phyloP scores from a whole-genome alignment of 169 alveolate species.

The Cryptosporidium muris region DNA sequence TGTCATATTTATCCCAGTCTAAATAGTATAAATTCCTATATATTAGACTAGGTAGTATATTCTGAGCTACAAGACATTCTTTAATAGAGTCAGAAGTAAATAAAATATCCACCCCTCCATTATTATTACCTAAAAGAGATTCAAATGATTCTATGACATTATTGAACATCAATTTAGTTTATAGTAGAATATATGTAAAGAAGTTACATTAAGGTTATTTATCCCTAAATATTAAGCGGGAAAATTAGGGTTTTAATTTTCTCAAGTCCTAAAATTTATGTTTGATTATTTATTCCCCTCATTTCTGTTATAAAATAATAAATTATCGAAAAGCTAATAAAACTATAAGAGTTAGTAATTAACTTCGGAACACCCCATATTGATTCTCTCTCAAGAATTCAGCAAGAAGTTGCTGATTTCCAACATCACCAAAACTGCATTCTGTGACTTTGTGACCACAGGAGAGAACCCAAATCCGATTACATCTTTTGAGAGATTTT shows the following conservation, averaged over 20 bases:
- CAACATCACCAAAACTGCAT: conserved; percentile 23
- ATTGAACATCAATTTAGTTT: not conserved
- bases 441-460: conserved; percentile 27
- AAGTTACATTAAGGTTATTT: not conserved
- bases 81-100: conserved; percentile 5
- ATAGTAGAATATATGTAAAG: not conserved
- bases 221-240: not conserved
- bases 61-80: conserved; percentile 8
- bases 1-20: conserved; percentile 7
- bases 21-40: conserved; percentile 19
- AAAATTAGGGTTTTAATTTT: not conserved
- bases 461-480: conserved; percentile 40
- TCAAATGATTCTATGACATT: not conserved
- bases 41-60: conserved; percentile 4
- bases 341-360: too few species aligned
- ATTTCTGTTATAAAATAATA: too few species aligned
- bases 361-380: not conserved
- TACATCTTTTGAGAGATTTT: conserved; percentile 28
- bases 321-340: too few species aligned
- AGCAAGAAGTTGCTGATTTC: conserved; percentile 29
- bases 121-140: not conserved
- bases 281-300: too few species aligned
- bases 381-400: conserved; percentile 1
- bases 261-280: not conserved
- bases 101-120: conserved; percentile 14